Conservation (phyloP, 106 monocot genomes). For the Alisma plantagoaquatica region DNA sequence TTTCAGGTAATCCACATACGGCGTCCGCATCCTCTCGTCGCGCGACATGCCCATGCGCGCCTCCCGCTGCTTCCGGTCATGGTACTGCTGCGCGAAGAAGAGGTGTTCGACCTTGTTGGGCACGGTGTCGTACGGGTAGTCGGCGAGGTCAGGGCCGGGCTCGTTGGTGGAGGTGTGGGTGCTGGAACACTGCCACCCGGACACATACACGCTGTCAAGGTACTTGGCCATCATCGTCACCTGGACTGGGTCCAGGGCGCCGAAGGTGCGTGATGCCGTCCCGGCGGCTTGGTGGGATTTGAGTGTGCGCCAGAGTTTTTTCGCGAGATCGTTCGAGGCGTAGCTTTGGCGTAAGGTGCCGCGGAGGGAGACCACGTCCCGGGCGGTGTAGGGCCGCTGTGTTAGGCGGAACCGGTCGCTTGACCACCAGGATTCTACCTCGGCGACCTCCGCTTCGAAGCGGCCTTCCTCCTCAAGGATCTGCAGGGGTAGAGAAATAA, state of each 20-base stretch:
- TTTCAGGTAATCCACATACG: conserved; percentile 74
- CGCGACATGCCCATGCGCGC: conserved; percentile 59
- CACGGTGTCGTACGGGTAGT: conserved; percentile 96
- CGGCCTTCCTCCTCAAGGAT: conserved; percentile 79
- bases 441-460: conserved; percentile 82
- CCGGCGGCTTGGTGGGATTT: conserved; percentile 67
- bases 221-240: conserved; percentile 91
- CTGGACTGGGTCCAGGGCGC: conserved; percentile 91
- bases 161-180: conserved; percentile 89
- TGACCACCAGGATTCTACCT: conserved; percentile 76
- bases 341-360: conserved; percentile 78
- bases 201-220: conserved; percentile 86
- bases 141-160: conserved; percentile 95
- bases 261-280: conserved; percentile 86
- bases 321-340: conserved; percentile 56
- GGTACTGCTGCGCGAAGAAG: conserved; percentile 86
- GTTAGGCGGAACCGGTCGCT: conserved; percentile 71
- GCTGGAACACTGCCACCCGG: conserved; percentile 97
- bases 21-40: conserved; percentile 44
- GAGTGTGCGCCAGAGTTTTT: conserved; percentile 84
- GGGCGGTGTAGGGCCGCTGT: conserved; percentile 66
- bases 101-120: conserved; percentile 95
- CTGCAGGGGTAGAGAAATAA: conserved; percentile 15
- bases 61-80: conserved; percentile 85
- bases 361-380: conserved; percentile 75